Base-by-base conservation (phyloP, 1,139 yeast genomes). In the Diutina neorugosa region DNA sequence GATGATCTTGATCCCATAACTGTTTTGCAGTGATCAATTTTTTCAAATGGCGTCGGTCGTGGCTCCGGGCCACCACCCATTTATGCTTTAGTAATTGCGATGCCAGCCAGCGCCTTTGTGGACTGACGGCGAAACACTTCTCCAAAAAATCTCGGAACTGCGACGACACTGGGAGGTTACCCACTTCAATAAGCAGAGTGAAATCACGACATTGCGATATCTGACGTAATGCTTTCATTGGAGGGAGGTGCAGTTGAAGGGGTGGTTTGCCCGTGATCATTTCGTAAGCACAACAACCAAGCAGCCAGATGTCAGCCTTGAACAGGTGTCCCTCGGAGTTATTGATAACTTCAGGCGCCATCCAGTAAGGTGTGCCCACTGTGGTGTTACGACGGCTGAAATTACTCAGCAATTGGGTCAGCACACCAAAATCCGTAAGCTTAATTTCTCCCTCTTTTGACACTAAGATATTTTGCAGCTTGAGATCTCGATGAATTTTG, bases 301-400 rank as follows among this genome's bases (percentile, higher is more conserved):
- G 69, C 0, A 96, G 89, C 98, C 98, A 94, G 2, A 93, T 81
- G 65, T 94, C 98, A 0, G 98, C 96, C 59, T 86, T 80, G 63
- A 78, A 86, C 58, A 88, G 82, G 65, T 94, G 95, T 11, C 93
- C 96, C 51, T 76, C 77, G 49, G 68, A 66, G 54, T 86, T 85
- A 64, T 89, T 96, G 49, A 93, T 86, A 1, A 93, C 96, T 62
- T 94, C 99, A 0, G 98, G 98, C 0, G 98, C 95, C 98, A 94
- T 94, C 94, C 98, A 93, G 65, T 91, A 93, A 0, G 99, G 98
- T 0, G 98, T 93, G 0, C 99, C 98, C 8, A 93, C 98, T 62
- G 95, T 93, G 0, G 98, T 93, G 61, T 86, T 84, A 58, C 96
- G 65, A 54, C 82, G 78, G 52, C 85, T 87, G 65, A 86, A 76